These are phyloP conservation scores for Flaveria floridana DNA, from an alignment of 140 eudicot genomes.

Conservation along the genomic window DNA sequence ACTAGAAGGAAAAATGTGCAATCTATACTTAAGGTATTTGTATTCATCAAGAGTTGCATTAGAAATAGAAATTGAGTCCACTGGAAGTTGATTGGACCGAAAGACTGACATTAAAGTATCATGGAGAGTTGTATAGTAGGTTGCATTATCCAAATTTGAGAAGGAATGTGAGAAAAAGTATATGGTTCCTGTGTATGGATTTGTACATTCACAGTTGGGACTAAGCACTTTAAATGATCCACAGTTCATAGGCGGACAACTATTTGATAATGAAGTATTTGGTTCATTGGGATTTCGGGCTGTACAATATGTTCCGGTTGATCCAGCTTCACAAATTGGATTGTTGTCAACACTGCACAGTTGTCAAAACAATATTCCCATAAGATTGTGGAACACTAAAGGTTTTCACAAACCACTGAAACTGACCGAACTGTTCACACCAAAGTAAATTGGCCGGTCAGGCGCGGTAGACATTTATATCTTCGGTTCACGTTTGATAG, in stretches of 20 bases:
- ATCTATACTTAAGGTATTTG: conserved; percentile 48
- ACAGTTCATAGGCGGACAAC: conserved; percentile 47
- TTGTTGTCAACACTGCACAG: conserved; percentile 55
- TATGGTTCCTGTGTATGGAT: conserved; percentile 70
- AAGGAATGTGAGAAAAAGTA: conserved; percentile 62
- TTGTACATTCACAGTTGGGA: conserved; percentile 51
- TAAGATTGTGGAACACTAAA: neutral
- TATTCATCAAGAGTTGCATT: conserved; percentile 36
- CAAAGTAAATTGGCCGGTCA: neutral
- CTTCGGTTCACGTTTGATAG: neutral
- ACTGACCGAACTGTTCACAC: neutral
- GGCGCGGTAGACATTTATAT: neutral
- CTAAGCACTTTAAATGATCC: conserved; percentile 39
- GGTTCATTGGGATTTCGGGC: conserved; percentile 22
- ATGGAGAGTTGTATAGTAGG: conserved; percentile 42
- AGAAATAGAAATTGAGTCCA: conserved; percentile 51
- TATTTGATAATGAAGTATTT: conserved; percentile 20
- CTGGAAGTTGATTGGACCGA: conserved; percentile 47
- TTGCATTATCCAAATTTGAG: conserved; percentile 50
- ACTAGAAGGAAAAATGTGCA: conserved; percentile 63
- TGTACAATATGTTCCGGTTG: conserved; percentile 46
- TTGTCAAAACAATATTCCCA: neutral
- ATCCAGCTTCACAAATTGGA: conserved; percentile 62
- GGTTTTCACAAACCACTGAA: neutral
- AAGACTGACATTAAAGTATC: conserved; percentile 39